These are phyloP conservation scores for Ophiobolus disseminans DNA, from an alignment of 2,329 filamentous ascomycete species.

Conservation along the genomic window DNA sequence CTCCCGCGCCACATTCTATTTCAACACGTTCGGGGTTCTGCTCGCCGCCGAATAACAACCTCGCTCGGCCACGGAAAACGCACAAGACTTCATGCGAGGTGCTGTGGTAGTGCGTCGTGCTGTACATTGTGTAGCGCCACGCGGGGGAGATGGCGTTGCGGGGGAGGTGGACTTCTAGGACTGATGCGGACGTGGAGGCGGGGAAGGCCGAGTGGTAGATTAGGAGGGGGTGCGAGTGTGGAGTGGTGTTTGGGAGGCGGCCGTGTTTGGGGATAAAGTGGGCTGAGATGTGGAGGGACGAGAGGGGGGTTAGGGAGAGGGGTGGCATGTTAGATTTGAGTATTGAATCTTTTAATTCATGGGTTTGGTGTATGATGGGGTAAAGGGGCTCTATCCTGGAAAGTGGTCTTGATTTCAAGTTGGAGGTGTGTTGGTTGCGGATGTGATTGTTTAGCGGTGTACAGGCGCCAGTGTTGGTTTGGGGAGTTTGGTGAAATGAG, in stretches of 20 bases:
- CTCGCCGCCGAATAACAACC: constrained; percentile 71
- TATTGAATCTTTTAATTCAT: neutral
- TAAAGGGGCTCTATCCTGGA: too few species aligned
- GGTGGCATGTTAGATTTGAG: constrained; percentile 13
- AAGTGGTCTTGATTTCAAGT: too few species aligned
- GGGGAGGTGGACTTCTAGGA: constrained; percentile 64
- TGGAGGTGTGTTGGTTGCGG: too few species aligned
- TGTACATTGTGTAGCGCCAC: constrained; percentile 75
- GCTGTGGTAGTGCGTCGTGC: constrained; percentile 70
- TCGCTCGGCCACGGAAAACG: constrained; percentile 64
- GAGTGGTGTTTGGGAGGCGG: constrained; percentile 68
- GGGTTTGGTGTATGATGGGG: neutral
- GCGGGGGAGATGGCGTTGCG: constrained; percentile 63
- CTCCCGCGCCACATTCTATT: constrained; percentile 62
- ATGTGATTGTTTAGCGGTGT: too few species aligned
- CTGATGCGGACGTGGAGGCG: constrained; percentile 51
- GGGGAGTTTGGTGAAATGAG: too few species aligned
- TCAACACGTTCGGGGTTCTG: constrained; percentile 65
- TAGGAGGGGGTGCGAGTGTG: constrained; percentile 68
- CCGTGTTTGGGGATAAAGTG: constrained; percentile 66
- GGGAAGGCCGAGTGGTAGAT: constrained; percentile 70
- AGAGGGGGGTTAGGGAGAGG: constrained; percentile 52
- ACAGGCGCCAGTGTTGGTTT: too few species aligned
- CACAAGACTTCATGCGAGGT: constrained; percentile 72
- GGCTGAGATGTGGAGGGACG: constrained; percentile 62